phyloP scores from a whole-genome alignment of 495 filamentous ascomycete species.

The Xylaria grammica region DNA sequence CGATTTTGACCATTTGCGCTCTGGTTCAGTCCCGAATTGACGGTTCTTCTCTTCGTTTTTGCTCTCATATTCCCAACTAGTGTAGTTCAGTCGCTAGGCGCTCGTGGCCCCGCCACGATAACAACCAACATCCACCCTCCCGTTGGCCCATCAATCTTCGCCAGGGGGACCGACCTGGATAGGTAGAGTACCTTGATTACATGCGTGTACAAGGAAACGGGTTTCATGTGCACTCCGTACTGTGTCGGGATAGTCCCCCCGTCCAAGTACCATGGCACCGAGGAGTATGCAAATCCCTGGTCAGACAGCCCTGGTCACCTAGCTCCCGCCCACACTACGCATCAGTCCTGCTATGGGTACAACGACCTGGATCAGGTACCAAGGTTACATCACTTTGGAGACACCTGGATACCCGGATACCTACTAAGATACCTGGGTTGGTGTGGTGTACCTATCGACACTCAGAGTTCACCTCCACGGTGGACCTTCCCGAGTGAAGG shows the following conservation, averaged over 20 bases:
- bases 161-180: conserved; percentile 1
- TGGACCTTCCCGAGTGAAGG: conserved; percentile 20
- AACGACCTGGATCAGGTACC: not conserved
- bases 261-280: not conserved
- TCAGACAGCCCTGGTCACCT: not conserved
- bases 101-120: conserved; percentile 3
- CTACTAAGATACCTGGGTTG: no score
- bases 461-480: conserved; percentile 24
- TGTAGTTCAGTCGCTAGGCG: conserved; percentile 2
- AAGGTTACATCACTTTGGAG: not conserved
- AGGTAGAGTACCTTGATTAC: conserved; percentile 3
- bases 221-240: conserved; percentile 11
- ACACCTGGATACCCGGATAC: no score
- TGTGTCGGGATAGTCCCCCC: conserved; percentile 4
- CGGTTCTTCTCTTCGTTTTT: not conserved
- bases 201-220: conserved; percentile 8
- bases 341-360: not conserved
- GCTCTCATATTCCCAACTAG: not conserved
- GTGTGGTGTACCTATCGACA: conserved; percentile 5
- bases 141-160: conserved; percentile 15
- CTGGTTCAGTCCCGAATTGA: no score
- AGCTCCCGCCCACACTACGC: not conserved
- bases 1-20: no score
- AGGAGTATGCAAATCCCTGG: conserved; percentile 3
- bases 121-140: conserved; percentile 1